Percentiles rank a stretch among this genome's conserved stretches.
Evolutionary conservation across 768 basidiomycete genomes (phyloP).

Genomic region (Collybiopsis luxurians): DNA sequence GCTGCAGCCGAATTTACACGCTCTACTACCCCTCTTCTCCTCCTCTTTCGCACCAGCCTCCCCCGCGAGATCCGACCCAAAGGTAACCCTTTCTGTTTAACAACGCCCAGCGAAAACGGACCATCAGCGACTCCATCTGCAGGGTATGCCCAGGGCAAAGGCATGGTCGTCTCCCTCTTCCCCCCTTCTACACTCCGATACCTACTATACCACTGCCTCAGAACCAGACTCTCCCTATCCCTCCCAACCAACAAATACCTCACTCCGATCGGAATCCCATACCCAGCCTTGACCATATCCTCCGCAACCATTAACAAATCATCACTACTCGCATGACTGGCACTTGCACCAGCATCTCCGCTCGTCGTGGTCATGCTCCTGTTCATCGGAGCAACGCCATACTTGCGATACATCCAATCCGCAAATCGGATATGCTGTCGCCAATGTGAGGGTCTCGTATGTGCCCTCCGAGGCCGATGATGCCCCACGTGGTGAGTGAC

Average conservation of each 20-base stretch:
- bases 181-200: neutral
- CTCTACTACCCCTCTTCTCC: neutral
- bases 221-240: neutral
- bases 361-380: no score
- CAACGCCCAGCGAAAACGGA: neutral
- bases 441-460: constrained; percentile 3
- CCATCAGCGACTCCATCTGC: neutral
- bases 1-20: no score
- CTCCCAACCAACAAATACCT: constrained; percentile 37
- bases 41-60: neutral
- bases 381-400: constrained; percentile 19
- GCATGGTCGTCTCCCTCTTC: neutral
- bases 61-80: neutral
- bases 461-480: neutral
- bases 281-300: constrained; percentile 38
- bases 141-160: constrained; percentile 5
- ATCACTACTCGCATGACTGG: no score
- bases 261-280: constrained; percentile 36
- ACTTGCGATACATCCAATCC: constrained; percentile 21
- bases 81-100: constrained; percentile 7
- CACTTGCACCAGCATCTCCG: no score
- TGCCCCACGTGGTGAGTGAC: constrained; percentile 24
- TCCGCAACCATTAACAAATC: constrained; percentile 34
- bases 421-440: constrained; percentile 25
- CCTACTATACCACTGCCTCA: no score